phyloP scores from a whole-genome alignment of 768 basidiomycete species.

The Termitomyces sp. region DNA sequence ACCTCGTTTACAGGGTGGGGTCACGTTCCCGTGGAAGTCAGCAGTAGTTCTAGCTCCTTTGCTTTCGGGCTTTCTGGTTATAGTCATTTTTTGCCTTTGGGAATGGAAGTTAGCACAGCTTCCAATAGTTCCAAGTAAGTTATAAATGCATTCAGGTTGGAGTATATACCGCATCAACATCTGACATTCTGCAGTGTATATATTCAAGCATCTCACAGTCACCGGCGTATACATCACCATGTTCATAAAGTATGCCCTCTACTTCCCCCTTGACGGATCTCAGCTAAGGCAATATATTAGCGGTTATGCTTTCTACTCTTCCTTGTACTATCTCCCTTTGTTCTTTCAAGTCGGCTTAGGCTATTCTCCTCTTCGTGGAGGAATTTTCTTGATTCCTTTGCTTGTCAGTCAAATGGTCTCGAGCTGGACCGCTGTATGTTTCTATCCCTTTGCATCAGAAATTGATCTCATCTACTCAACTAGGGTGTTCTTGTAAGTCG shows the following conservation, averaged over 20 bases:
- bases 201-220: conserved; percentile 66
- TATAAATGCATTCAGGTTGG: too few species aligned
- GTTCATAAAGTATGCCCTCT: conserved; percentile 53
- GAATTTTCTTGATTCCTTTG: conserved; percentile 64
- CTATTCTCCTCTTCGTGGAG: conserved; percentile 56
- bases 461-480: not conserved
- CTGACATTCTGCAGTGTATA: conserved; percentile 49
- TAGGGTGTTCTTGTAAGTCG: conserved; percentile 61
- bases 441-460: not conserved
- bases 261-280: not conserved
- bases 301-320: conserved; percentile 60
- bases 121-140: conserved; percentile 67
- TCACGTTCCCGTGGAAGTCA: conserved; percentile 70
- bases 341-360: conserved; percentile 75
- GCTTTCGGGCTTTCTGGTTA: conserved; percentile 49
- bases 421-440: conserved; percentile 50
- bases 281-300: conserved; percentile 25
- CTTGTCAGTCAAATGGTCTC: conserved; percentile 61
- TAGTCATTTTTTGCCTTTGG: conserved; percentile 61
- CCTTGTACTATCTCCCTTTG: conserved; percentile 70
- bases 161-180: not conserved
- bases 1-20: conserved; percentile 50
- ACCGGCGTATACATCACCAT: conserved; percentile 66
- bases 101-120: conserved; percentile 70
- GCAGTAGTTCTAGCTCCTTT: conserved; percentile 61